A percentile compares a stretch with the other conserved stretches of the same genome.
Conservation (phyloP, 805 yeast genomes). For the Starmera amethionina region DNA sequence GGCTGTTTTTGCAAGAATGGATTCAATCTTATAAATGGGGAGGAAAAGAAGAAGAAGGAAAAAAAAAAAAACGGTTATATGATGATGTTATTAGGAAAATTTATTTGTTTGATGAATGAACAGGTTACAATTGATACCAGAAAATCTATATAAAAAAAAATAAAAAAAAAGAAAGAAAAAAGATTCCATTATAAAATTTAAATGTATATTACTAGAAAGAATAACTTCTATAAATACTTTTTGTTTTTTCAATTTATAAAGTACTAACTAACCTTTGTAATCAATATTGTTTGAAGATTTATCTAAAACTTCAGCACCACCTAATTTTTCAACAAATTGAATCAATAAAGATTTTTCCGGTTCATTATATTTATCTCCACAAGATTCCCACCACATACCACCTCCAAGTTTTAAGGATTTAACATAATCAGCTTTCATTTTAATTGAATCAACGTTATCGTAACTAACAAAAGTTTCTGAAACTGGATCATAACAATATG, state of each 20-base stretch:
- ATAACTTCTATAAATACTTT: too few species aligned
- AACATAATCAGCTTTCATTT: conserved; percentile 52
- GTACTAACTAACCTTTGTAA: conserved; percentile 3
- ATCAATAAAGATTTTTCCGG: conserved; percentile 28
- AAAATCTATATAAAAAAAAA: neutral
- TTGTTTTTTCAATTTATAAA: too few species aligned
- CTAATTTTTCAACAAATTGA: conserved; percentile 28
- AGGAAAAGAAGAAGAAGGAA: too few species aligned
- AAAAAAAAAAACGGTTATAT: neutral
- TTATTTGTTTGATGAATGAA: too few species aligned
- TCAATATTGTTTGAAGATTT: conserved; percentile 3
- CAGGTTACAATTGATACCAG: too few species aligned
- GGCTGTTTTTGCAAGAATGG: conserved; percentile 86
- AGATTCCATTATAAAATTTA: too few species aligned
- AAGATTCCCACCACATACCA: conserved; percentile 93
- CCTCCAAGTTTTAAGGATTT: conserved; percentile 50
- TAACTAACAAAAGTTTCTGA: conserved; percentile 41
- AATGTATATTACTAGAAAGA: too few species aligned
- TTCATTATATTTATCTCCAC: conserved; percentile 47
- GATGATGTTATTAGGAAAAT: neutral
- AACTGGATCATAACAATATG: conserved; percentile 36
- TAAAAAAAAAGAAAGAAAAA: too few species aligned
- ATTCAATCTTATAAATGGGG: conserved; percentile 53
- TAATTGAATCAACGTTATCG: conserved; percentile 50
- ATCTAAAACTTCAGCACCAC: conserved; percentile 6